Evolutionary conservation across 73 alveolate genomes (phyloP), one percentile per base, ranked within the genome.

Genomic region (Paramecium caudatum): DNA sequence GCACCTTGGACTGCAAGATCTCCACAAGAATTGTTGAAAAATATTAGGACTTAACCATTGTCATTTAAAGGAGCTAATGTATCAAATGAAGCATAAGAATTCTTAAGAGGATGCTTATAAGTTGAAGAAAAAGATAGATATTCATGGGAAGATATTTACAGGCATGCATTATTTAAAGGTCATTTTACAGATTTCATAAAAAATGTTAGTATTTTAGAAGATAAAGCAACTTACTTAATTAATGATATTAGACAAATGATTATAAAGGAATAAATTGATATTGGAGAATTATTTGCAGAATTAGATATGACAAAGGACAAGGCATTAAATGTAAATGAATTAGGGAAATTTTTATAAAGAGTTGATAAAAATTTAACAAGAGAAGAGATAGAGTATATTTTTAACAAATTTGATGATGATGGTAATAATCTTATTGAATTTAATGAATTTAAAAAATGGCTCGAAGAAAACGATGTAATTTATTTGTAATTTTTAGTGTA

Each of bases 381-480:
- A 63, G 93, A 86, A 30, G 93, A 86, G 27, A 86, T 86, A 10
- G 93, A 86, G 30, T 86, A 86, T 30, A 86, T 86, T 5, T 86
- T 86, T 37, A 86, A 86, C 27, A 86, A 86, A 43, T 86, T 86
- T 86, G 93, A 86, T 63, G 62, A 50, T 23, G 93, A 86, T 41
- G 93, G 93, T 36, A 78, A 86, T 46, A 86, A 86, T 43, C 15
- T 49, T 41, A 86, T 86, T 3, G 93, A 86, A 27, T 86, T 86
- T 27, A 86, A 70, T 15, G 93, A 86, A 41, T 86, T 86, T 19
- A 62, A 86, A 43, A 86, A 63, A 23, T 86, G 93, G 93, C 9
- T 86, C 3, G 93, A 86, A 45, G 82, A 86, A 49, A 86, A 86
- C 43, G 84, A 86, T 86, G 84, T 86, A 55, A 83, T 0, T 23